A percentile compares a stretch with the other conserved stretches of the same genome.
phyloP scores from a whole-genome alignment of 1,284 basidiomycete species.

The Cryptococcus sp. region DNA sequence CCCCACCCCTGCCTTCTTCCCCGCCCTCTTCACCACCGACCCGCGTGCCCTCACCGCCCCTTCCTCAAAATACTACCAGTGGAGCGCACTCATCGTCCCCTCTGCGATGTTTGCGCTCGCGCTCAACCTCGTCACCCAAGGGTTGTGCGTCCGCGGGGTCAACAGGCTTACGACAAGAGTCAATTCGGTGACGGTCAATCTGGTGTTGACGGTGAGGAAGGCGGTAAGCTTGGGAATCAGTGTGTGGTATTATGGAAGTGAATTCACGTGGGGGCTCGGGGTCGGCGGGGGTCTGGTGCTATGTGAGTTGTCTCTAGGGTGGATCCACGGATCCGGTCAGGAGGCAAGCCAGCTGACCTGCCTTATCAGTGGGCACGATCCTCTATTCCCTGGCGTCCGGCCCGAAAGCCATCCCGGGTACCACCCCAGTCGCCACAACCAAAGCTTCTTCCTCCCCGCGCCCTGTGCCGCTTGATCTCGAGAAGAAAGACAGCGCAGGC shows the following conservation, averaged over 20 bases:
- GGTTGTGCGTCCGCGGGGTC: conserved; percentile 86
- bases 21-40: not conserved
- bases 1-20: conserved; percentile 8
- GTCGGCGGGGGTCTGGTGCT: conserved; percentile 47
- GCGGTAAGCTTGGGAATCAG: conserved; percentile 72
- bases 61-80: conserved; percentile 2
- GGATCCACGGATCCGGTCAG: too few species aligned
- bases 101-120: conserved; percentile 63
- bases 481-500: not conserved
- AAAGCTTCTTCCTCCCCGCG: not conserved
- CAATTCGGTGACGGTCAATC: conserved; percentile 75
- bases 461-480: not conserved
- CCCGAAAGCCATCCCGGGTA: conserved; percentile 4
- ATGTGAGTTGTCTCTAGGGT: conserved; percentile 27
- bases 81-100: conserved; percentile 54
- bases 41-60: not conserved
- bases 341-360: not conserved
- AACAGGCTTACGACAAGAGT: conserved; percentile 73
- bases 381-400: conserved; percentile 28
- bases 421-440: not conserved
- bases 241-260: conserved; percentile 47
- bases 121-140: conserved; percentile 78
- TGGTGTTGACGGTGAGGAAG: conserved; percentile 84
- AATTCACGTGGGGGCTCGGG: conserved; percentile 36
- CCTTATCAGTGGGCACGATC: conserved; percentile 23